A percentile compares a stretch with the other conserved stretches of the same genome.
These are phyloP conservation scores for Pleurotus salmoneostramineus DNA, from an alignment of 768 basidiomycete species.

Conservation along the genomic window DNA sequence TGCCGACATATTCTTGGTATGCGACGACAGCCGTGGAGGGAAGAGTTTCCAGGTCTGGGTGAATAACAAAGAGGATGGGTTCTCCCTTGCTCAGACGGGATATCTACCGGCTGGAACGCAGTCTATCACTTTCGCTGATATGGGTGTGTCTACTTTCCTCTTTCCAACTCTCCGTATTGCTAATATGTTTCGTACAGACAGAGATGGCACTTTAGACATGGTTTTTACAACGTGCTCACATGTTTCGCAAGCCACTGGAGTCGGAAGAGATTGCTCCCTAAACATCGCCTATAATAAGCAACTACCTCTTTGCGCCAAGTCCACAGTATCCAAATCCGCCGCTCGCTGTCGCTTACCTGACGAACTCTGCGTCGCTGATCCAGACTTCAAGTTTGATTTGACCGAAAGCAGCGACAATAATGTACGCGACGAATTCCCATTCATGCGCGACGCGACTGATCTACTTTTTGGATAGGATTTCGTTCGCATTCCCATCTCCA, in stretches of 20 bases:
- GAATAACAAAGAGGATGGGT: slow-evolving; percentile 77
- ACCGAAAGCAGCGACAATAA: slow-evolving; percentile 43
- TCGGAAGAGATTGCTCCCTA: slow-evolving; percentile 75
- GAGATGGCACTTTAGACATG: slow-evolving; percentile 96
- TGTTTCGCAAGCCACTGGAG: slow-evolving; percentile 63
- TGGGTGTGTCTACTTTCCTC: slow-evolving; percentile 48
- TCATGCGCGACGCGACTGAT: background rate
- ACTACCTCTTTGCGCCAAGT: slow-evolving; percentile 69
- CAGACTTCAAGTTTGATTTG: slow-evolving; percentile 75
- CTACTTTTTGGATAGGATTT: slow-evolving; percentile 46
- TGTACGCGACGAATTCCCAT: slow-evolving; percentile 22
- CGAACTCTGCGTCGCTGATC: slow-evolving; percentile 79
- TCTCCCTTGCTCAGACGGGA: slow-evolving; percentile 62
- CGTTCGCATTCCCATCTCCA: slow-evolving; percentile 58
- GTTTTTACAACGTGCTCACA: slow-evolving; percentile 81
- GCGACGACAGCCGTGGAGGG: slow-evolving; percentile 54
- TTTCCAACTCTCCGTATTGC: background rate
- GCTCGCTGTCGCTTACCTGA: slow-evolving; percentile 71
- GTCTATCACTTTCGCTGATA: slow-evolving; percentile 83
- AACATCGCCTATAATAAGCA: slow-evolving; percentile 95
- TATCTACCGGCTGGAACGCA: slow-evolving; percentile 74
- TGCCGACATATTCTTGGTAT: slow-evolving; percentile 85
- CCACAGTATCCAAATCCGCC: slow-evolving; percentile 49
- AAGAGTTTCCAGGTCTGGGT: slow-evolving; percentile 89
- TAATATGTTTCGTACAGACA: slow-evolving; percentile 46